These are phyloP conservation scores for Zanthoxylum bungeanum DNA, from an alignment of 345 rosid genomes.

Conservation along the genomic window DNA sequence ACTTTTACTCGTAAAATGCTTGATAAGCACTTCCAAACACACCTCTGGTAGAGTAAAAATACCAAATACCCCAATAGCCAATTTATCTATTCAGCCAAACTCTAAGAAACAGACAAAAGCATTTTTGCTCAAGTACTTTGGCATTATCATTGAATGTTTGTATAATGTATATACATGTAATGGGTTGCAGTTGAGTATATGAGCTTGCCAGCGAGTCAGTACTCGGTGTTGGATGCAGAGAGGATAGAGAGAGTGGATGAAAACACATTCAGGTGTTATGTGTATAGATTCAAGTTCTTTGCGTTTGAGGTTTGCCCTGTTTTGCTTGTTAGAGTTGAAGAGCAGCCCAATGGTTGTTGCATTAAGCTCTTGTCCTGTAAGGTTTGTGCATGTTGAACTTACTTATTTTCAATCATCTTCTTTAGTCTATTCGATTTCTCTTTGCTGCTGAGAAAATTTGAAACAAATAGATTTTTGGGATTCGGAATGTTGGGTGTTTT, in stretches of 20 bases:
- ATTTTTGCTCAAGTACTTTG: neutral
- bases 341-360: slow-evolving; percentile 84
- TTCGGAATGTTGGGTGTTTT: too few relatives aligned
- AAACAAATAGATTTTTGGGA: neutral
- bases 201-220: slow-evolving; percentile 97
- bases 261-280: slow-evolving; percentile 78
- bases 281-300: slow-evolving; percentile 78
- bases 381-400: slow-evolving; percentile 30
- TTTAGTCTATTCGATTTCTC: neutral
- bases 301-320: slow-evolving; percentile 93
- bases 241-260: slow-evolving; percentile 94
- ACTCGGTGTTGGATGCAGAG: slow-evolving; percentile 97
- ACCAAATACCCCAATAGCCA: neutral
- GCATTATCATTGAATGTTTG: neutral
- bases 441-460: neutral
- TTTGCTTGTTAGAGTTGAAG: slow-evolving; percentile 85
- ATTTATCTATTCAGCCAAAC: neutral
- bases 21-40: neutral
- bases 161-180: neutral
- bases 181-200: slow-evolving; percentile 68
- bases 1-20: neutral
- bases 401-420: neutral
- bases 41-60: neutral
- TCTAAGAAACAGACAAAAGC: neutral
- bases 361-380: slow-evolving; percentile 90